Percentiles rank a stretch among this genome's conserved stretches.
Evolutionary conservation across 768 basidiomycete genomes (phyloP).

Genomic region (Glaciozyma martinii): DNA sequence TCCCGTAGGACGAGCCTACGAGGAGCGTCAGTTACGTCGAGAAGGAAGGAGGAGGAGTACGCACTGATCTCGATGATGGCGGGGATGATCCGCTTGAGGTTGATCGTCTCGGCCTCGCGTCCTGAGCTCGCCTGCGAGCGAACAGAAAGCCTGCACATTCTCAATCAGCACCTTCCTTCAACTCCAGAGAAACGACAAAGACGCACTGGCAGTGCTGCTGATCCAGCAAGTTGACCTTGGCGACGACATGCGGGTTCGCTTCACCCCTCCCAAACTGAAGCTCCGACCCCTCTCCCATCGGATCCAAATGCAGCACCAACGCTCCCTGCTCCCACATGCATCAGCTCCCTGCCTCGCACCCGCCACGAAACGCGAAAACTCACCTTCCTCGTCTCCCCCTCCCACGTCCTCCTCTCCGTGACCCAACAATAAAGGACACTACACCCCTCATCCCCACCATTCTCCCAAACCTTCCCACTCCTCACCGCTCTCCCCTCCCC

Average conservation of each 20-base stretch:
- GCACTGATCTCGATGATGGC: constrained; percentile 17
- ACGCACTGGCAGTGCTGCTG: constrained; percentile 5
- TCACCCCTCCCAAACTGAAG: neutral
- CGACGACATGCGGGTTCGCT: neutral
- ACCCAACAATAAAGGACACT: constrained; percentile 16
- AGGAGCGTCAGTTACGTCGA: neutral
- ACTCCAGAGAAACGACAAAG: neutral
- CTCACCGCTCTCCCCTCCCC: neutral
- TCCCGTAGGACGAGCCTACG: constrained; percentile 5
- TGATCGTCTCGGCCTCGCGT: constrained; percentile 7
- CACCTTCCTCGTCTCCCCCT: constrained; percentile 3
- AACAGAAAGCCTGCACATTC: constrained; percentile 4
- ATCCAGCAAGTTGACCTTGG: neutral
- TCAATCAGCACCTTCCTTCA: neutral
- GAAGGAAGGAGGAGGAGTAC: neutral
- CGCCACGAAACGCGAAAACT: neutral
- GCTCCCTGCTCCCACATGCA: neutral
- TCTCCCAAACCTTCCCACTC: constrained; percentile 1
- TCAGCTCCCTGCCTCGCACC: neutral
- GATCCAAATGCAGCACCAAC: neutral
- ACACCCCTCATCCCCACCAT: neutral
- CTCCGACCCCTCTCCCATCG: constrained; percentile 1
- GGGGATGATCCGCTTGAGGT: constrained; percentile 10
- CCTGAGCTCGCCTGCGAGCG: neutral
- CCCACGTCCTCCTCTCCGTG: constrained; percentile 14